phyloP scores from a whole-genome alignment of 768 basidiomycete species.

The Tricholoma flavovirens region DNA sequence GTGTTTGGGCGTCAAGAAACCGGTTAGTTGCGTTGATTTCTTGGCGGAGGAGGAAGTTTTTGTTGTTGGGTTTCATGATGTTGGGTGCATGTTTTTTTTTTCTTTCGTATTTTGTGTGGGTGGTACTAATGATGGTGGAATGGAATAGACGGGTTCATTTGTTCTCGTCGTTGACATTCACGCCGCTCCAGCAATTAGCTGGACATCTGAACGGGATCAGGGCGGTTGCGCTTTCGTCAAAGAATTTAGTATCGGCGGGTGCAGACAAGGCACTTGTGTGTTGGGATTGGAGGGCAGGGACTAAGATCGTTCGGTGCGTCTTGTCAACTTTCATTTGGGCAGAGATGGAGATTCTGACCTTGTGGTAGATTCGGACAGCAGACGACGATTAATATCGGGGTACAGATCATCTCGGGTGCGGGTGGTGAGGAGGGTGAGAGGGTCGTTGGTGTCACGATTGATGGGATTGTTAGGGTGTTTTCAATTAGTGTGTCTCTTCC shows the following conservation, averaged over 20 bases:
- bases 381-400: conserved; percentile 87
- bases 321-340: not conserved
- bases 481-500: conserved; percentile 65
- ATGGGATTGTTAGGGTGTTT: conserved; percentile 86
- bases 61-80: conserved; percentile 89
- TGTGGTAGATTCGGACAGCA: conserved; percentile 68
- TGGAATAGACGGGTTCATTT: conserved; percentile 71
- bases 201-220: conserved; percentile 88
- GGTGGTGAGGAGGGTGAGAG: conserved; percentile 61
- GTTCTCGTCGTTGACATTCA: conserved; percentile 81
- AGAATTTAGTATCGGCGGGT: conserved; percentile 85
- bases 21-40: conserved; percentile 87
- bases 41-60: conserved; percentile 83
- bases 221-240: conserved; percentile 80
- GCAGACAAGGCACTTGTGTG: conserved; percentile 70
- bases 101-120: no score
- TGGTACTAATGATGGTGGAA: not conserved
- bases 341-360: not conserved
- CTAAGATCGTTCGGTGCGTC: conserved; percentile 64
- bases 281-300: conserved; percentile 88
- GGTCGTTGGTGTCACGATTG: conserved; percentile 88
- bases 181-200: conserved; percentile 75
- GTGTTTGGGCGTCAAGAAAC: conserved; percentile 80
- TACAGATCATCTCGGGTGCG: conserved; percentile 64
- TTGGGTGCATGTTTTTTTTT: conserved; percentile 50